Percentiles rank a stretch among this genome's conserved stretches.
Conservation (phyloP, 345 rosid genomes). For the Corchorus olitorius region DNA sequence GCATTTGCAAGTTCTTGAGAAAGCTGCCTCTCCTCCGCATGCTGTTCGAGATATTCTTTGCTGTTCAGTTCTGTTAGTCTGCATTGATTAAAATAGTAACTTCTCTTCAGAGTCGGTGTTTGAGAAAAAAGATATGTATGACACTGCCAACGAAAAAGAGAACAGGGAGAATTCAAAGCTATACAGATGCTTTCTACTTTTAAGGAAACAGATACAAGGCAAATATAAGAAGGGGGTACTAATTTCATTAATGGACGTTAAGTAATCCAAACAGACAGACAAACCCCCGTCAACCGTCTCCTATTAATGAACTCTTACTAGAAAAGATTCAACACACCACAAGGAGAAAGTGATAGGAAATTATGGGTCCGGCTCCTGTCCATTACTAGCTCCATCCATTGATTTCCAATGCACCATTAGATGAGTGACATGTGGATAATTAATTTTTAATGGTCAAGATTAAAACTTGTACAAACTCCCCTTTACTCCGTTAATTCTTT, state of each 20-base stretch:
- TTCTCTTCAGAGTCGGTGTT: background rate
- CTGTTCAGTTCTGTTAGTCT: conserved; percentile 98
- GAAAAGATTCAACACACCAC: background rate
- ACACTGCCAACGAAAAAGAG: background rate
- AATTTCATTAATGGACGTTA: background rate
- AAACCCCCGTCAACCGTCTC: background rate
- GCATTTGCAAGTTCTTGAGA: conserved; percentile 14
- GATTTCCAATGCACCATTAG: no score
- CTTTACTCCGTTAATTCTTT: no score
- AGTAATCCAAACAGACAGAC: no score
- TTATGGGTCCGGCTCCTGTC: no score
- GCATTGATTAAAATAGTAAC: conserved; percentile 10
- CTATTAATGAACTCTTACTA: background rate
- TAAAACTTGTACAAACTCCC: no score
- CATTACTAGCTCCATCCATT: no score
- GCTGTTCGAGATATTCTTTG: conserved; percentile 87
- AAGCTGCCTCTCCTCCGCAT: conserved; percentile 44
- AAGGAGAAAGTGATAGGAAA: background rate
- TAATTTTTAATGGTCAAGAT: no score
- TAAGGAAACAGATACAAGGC: background rate
- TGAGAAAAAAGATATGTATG: background rate
- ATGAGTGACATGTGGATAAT: no score
- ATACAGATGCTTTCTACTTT: background rate
- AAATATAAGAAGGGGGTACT: background rate
- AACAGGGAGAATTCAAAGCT: background rate